Base-by-base conservation (phyloP, 768 basidiomycete genomes). In the Leccinum fibrillosum region DNA sequence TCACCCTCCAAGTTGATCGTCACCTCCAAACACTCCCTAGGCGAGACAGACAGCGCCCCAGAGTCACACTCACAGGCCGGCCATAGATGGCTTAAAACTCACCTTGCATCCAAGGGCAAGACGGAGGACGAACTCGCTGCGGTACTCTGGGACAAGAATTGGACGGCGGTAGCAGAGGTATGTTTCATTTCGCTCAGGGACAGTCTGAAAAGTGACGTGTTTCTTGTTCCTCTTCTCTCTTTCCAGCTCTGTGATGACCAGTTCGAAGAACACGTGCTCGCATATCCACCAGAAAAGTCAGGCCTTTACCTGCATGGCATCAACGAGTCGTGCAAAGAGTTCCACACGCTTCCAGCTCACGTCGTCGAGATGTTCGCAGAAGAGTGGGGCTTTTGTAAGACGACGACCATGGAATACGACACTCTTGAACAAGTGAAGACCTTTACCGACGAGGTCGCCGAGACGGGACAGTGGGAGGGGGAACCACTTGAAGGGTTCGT, bases 241-340 rank as follows among this genome's bases (percentile, higher is more conserved):
- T 52, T 42, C 6, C 52, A 98, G 95, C 86, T 99, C 6, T 99
- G 97, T 70, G 97, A 99, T 67, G 97, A 99, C 73, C 83, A 82
- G 0, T 98, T 98, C 71, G 96, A 99, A 66, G 96, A 98, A 69
- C 97, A 99, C 66, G 96, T 98, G 55, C 81, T 99, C 0, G 77
- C 84, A 0, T 96, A 94, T 68, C 76, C 92, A 0, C 79, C 84
- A 4, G 87, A 96, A 19, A 84, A 85, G 58, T 91, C 93, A 0
- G 96, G 95, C 4, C 83, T 98, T 1, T 93, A 98, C 66, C 81
- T 98, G 0, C 97, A 98, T 75, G 96, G 96, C 2, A 76, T 98
- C 51, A 98, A 98, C 67, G 74, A 79, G 53, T 85, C 83, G 60
- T 76, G 83, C 4, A 80, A 80, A 54, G 77, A 73, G 2, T 95